Conservation (phyloP, 2,329 filamentous ascomycete genomes). For the Chrysoporthe deuterocubensis region DNA sequence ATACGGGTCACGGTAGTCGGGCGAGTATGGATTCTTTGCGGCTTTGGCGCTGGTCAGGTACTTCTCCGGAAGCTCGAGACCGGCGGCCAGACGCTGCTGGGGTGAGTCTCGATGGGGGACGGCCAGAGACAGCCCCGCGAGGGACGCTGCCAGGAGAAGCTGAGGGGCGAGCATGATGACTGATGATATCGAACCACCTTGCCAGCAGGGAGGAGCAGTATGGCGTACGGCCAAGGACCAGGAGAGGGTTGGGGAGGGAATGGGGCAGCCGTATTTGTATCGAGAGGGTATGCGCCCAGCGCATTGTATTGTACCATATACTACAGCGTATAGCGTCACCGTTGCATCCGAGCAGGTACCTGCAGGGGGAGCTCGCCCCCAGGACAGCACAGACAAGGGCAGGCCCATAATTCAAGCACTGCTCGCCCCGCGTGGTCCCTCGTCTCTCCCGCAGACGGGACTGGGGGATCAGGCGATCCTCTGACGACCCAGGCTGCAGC, state of each 20-base stretch:
- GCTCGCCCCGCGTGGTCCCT: background rate
- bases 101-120: conserved; percentile 52
- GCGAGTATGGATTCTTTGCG: conserved; percentile 58
- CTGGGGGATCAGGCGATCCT: background rate
- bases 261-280: too few relatives aligned
- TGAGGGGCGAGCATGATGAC: conserved; percentile 22
- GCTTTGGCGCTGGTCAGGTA: conserved; percentile 40
- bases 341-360: conserved; percentile 9
- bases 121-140: conserved; percentile 33
- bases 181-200: background rate
- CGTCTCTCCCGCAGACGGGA: background rate
- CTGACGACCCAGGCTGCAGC: background rate
- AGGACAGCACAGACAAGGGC: background rate
- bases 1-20: conserved; percentile 62
- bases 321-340: conserved; percentile 16
- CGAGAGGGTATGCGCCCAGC: background rate
- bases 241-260: too few relatives aligned
- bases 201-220: background rate
- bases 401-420: conserved; percentile 19
- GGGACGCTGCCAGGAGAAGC: conserved; percentile 30
- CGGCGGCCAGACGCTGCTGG: conserved; percentile 57
- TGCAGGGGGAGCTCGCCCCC: background rate
- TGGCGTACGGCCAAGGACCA: too few relatives aligned
- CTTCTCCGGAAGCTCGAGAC: conserved; percentile 49
- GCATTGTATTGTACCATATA: background rate